Evolutionary conservation across 768 basidiomycete species (phyloP), one percentile per base, ranked within the genome.

Genomic region (Leccinum variicolor): DNA sequence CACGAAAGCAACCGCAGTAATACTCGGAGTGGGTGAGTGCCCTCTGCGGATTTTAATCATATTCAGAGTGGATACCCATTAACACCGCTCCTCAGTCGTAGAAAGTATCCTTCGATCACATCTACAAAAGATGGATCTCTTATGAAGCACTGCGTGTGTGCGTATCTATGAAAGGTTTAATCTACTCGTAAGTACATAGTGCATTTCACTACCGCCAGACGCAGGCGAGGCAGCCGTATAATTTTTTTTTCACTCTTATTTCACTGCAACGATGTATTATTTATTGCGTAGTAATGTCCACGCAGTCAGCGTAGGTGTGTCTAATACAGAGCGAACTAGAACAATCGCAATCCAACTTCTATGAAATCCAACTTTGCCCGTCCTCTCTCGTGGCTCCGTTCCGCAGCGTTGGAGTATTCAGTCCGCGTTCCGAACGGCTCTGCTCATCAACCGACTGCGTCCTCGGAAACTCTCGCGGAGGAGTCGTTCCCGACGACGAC

Each of bases 21-120:
- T 90, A 3, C 73, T 92, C 43, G 80, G 79, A 33, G 81, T 85
- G 63, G 87, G 87, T 86, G 65, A 70, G 83, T 68, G 43, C 10
- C 62, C 39, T 17, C 41, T 33, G 5, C 26, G 36, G 36, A 19
- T 50, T 48, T n/a, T n/a, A n/a, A n/a, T 47, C 45, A 14, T 17
- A 7, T 51, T 33, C 25, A 3, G n/a, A 17, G 57, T 52, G n/a
- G 50, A 46, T 52, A 23, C 56, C 64, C 43, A 58, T 47, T 25
- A 45, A 56, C 26, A 3, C 10, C 28, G n/a, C 17, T 21, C 50
- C 52, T 39, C 66, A 82, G 89, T 90, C 25, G 84, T 86, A 65
- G 89, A 90, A 66, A 84, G 82, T 36, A 90, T 91, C 55, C 74
- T 91, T 46, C 80, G 87, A 33, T 79, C 84, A 63, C 86, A 90